A percentile compares a stretch with the other conserved stretches of the same genome.
Conservation (phyloP, 768 basidiomycete genomes). For the Termitomyces sp. region DNA sequence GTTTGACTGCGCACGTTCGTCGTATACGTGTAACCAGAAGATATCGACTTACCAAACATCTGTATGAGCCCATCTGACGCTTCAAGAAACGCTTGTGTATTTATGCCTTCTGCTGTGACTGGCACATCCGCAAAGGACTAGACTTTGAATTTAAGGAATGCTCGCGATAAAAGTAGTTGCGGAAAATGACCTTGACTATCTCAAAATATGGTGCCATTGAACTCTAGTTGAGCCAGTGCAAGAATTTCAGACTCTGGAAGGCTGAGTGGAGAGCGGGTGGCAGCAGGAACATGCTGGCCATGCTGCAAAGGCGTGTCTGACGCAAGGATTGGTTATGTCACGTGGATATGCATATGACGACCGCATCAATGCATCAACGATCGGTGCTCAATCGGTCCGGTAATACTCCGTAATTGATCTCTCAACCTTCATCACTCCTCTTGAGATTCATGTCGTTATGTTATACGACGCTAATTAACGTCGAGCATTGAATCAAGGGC, state of each 20-base stretch:
- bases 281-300: background rate
- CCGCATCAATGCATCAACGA: no score
- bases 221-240: background rate
- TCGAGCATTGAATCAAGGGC: no score
- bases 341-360: background rate
- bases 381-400: no score
- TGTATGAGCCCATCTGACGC: conserved; percentile 84
- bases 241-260: background rate
- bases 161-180: background rate
- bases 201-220: conserved; percentile 61
- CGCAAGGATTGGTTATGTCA: background rate
- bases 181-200: conserved; percentile 54
- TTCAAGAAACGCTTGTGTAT: conserved; percentile 78
- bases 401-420: no score
- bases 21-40: conserved; percentile 2
- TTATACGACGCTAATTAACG: no score
- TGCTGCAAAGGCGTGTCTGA: background rate
- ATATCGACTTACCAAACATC: conserved; percentile 58
- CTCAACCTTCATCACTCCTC: no score
- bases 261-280: background rate
- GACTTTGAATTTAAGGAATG: background rate
- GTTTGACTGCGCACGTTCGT: conserved; percentile 2
- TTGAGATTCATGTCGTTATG: no score
- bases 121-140: conserved; percentile 89
- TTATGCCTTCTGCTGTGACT: conserved; percentile 72